phyloP scores from a whole-genome alignment of 352 stramenopile genomes.

The Pythium sp. region DNA sequence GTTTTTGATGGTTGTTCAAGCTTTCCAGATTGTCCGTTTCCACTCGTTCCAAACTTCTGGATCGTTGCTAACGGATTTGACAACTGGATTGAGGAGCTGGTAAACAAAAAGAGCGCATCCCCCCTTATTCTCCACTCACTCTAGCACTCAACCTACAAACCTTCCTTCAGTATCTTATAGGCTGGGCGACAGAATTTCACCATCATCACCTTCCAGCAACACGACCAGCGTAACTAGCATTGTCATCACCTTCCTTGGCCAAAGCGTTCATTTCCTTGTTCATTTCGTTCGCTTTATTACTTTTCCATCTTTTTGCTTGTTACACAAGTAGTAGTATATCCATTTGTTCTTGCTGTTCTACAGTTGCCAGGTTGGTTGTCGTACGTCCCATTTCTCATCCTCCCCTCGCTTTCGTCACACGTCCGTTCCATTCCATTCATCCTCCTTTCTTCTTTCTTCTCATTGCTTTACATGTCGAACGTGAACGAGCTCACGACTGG shows the following conservation, averaged over 20 bases:
- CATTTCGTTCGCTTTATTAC: neutral
- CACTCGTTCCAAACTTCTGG: no score
- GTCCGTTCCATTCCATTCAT: neutral
- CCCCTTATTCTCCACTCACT: no score
- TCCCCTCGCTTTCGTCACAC: neutral
- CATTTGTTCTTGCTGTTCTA: neutral
- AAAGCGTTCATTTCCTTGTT: neutral
- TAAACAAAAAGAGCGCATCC: neutral
- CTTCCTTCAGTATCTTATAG: neutral
- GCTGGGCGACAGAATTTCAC: neutral
- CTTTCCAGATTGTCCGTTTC: no score
- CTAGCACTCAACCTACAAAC: neutral
- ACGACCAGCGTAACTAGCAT: no score
- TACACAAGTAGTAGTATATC: neutral
- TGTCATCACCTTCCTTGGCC: neutral
- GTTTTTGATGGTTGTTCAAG: no score
- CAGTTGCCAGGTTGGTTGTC: neutral
- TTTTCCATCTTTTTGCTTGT: neutral
- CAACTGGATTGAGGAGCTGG: neutral
- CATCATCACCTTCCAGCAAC: neutral
- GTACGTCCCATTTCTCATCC: neutral
- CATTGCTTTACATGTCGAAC: conserved; percentile 59
- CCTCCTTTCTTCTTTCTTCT: neutral
- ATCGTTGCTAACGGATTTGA: neutral
- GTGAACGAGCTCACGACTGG: conserved; percentile 66